These are phyloP conservation scores for Jaltomata sinuosa DNA, from an alignment of 257 asterid species.

Conservation along the genomic window DNA sequence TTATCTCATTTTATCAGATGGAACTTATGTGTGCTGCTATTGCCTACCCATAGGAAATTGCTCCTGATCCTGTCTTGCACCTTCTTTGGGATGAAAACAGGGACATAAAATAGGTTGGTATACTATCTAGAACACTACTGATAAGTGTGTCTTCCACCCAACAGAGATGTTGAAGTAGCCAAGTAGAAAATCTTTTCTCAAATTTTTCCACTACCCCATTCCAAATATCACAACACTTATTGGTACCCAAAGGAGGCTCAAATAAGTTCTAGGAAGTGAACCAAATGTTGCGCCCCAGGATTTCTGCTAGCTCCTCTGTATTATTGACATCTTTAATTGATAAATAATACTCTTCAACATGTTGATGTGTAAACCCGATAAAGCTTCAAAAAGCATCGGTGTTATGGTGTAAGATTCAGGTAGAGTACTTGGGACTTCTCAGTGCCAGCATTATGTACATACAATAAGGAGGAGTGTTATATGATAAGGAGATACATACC, in stretches of 20 bases:
- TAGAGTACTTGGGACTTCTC: not conserved
- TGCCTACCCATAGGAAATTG: not conserved
- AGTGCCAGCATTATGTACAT: no score
- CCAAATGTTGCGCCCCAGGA: not conserved
- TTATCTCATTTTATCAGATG: not conserved
- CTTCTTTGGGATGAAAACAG: not conserved
- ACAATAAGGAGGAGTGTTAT: not conserved
- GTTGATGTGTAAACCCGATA: not conserved
- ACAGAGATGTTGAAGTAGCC: not conserved
- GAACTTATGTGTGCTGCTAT: not conserved
- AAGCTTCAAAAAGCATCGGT: not conserved
- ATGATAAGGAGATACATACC: not conserved
- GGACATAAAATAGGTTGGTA: not conserved
- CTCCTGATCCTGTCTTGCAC: not conserved
- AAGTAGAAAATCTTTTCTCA: not conserved
- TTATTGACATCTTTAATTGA: not conserved
- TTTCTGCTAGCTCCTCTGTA: not conserved
- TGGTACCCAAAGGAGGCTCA: not conserved
- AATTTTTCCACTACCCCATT: not conserved
- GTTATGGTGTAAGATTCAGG: not conserved
- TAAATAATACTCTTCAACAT: not conserved
- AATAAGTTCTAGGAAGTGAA: not conserved
- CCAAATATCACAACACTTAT: not conserved
- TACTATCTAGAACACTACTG: not conserved
- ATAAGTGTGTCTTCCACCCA: not conserved